Evolutionary conservation across 2,329 filamentous ascomycete genomes (phyloP), one percentile per base, ranked within the genome.

Genomic region (Cercospora canescens): DNA sequence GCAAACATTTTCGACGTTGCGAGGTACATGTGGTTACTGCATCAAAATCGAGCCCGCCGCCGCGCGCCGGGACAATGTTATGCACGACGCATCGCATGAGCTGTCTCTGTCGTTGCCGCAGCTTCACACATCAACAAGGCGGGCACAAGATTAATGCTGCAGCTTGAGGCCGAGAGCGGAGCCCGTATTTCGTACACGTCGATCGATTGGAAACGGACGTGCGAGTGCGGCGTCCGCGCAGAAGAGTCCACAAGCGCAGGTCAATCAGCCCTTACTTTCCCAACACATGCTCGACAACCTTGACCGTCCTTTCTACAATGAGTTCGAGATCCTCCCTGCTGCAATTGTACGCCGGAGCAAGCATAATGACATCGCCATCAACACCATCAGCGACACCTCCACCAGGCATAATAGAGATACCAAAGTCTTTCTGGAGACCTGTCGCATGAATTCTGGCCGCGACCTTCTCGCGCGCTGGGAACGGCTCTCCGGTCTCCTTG

Each of bases 281-380:
- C 26, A 81, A 77, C 60, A 78, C 79, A 26, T 85, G 83, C 12
- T 80, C 75, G n/a, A 90, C 75, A 12, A 89, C 81, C 35, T 74
- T 79, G 2, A 74, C 76, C 6, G 86, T 77, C 0, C 78, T 79
- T 21, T 82, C 77, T 1, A 86, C 86, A 59, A 89, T 85, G 28
- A 79, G 71, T 6, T 86, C 81, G 59, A 90, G 78, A 26, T 89
- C 86, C 11, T 80, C 79, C 45, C 76, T 76, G 0, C 83, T 86
- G 26, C 88, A 81, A 54, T 86, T 91, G 76, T 87, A 91, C 0
- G 90, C 83, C 3, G 91, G 90, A 1, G 89, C 85, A 12, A 93
- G 72, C 41, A 92, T 82, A 28, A 91, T 79, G 16, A 69, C 65
- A 72, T 93, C 90, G 4, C 90, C 89, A 2, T 76, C 74, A 14